Conservation (phyloP, 331 rosid genomes). For the Rhamnella rubrinervis region DNA sequence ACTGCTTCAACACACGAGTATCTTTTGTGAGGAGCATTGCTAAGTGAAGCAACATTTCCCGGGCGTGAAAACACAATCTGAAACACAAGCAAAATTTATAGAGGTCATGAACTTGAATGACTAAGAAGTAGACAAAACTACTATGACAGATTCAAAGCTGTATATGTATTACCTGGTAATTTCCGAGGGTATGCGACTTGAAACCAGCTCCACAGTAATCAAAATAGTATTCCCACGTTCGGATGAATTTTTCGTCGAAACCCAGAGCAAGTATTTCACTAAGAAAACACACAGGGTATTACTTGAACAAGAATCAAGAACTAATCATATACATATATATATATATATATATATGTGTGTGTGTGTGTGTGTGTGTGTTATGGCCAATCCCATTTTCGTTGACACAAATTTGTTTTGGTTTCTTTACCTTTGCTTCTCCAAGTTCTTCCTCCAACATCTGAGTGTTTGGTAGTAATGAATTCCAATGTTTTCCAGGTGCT, state of each 20-base stretch:
- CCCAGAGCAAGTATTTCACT: conserved; percentile 71
- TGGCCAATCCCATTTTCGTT: neutral
- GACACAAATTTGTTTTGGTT: neutral
- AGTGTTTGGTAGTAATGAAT: conserved; percentile 82
- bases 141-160: neutral
- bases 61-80: conserved; percentile 86
- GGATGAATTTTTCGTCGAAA: conserved; percentile 70
- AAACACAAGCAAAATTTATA: conserved; percentile 6
- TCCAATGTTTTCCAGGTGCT: conserved; percentile 73
- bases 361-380: no score
- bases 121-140: neutral
- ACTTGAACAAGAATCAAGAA: neutral
- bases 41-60: conserved; percentile 55
- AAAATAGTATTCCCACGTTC: conserved; percentile 94
- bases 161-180: conserved; percentile 59
- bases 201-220: conserved; percentile 88
- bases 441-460: conserved; percentile 79
- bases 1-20: conserved; percentile 43
- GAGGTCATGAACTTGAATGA: neutral
- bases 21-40: conserved; percentile 43
- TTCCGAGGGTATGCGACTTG: conserved; percentile 69
- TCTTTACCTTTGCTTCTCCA: conserved; percentile 54
- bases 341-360: no score
- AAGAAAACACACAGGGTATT: neutral
- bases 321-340: no score